Conservation (phyloP, 1,284 basidiomycete genomes). For the Naganishia albida region DNA sequence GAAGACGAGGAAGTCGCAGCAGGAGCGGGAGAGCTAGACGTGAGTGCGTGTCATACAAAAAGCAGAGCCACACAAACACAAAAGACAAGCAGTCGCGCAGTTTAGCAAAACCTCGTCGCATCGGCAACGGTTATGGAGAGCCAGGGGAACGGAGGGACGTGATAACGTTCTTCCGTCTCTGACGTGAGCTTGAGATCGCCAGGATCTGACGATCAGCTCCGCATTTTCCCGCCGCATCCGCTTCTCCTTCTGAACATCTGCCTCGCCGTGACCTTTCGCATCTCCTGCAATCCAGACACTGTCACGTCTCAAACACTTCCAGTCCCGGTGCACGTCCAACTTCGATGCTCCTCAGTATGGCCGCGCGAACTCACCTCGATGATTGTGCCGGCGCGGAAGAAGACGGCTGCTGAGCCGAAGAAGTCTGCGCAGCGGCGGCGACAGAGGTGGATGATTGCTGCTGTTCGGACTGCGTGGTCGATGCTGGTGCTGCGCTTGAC, state of each 20-base stretch:
- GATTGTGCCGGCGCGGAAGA: not conserved
- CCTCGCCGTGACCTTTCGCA: too few relatives aligned
- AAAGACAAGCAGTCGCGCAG: not conserved
- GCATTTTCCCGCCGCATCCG: too few relatives aligned
- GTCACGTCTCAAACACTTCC: too few relatives aligned
- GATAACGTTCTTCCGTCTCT: too few relatives aligned
- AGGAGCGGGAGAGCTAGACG: constrained; percentile 7
- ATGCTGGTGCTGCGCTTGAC: not conserved
- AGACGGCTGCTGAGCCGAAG: not conserved
- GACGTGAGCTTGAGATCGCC: not conserved
- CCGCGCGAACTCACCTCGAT: constrained; percentile 2
- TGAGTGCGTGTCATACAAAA: constrained; percentile 12
- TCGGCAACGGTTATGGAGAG: not conserved
- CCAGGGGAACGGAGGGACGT: too few relatives aligned
- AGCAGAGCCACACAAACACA: not conserved
- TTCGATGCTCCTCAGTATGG: not conserved
- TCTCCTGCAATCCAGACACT: too few relatives aligned
- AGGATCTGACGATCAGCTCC: not conserved
- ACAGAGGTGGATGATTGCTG: not conserved
- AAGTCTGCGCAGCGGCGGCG: not conserved
- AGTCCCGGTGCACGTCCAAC: too few relatives aligned
- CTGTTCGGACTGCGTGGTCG: not conserved
- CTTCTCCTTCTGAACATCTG: too few relatives aligned
- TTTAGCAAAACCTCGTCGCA: constrained; percentile 7
- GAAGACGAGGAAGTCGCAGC: not conserved